phyloP scores from a whole-genome alignment of 2,329 filamentous ascomycete species.

The Leptodontidium sp. region DNA sequence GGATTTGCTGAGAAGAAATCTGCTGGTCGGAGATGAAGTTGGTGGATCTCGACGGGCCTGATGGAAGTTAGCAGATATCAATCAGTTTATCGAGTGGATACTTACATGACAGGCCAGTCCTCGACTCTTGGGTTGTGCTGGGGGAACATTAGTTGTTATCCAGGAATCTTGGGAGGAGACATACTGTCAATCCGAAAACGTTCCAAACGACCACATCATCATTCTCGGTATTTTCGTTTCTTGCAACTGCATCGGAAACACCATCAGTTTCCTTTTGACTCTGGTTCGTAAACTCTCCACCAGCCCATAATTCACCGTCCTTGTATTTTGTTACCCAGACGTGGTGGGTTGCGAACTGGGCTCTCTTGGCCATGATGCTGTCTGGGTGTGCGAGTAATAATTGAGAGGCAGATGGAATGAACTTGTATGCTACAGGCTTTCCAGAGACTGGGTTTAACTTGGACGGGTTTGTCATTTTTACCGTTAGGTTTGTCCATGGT shows the following conservation, averaged over 20 bases:
- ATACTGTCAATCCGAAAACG: conserved; percentile 78
- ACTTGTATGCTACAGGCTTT: conserved; percentile 85
- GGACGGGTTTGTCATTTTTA: conserved; percentile 87
- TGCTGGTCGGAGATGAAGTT: conserved; percentile 68
- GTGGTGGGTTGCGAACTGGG: conserved; percentile 85
- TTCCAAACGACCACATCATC: conserved; percentile 92
- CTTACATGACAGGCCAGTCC: conserved; percentile 84
- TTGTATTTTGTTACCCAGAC: conserved; percentile 89
- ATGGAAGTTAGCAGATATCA: conserved; percentile 4
- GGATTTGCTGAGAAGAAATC: conserved; percentile 66
- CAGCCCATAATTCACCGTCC: conserved; percentile 50
- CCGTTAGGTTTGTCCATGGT: conserved; percentile 67
- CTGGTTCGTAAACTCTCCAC: conserved; percentile 48
- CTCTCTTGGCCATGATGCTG: conserved; percentile 86
- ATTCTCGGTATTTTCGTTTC: conserved; percentile 89
- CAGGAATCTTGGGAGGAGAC: neutral
- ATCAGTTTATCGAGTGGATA: neutral
- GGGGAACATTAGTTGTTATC: conserved; percentile 6
- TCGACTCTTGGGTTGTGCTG: conserved; percentile 83
- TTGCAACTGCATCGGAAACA: conserved; percentile 73
- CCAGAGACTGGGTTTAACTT: conserved; percentile 83
- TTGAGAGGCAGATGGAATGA: conserved; percentile 85
- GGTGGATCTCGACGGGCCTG: conserved; percentile 79
- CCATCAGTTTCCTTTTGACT: conserved; percentile 42
- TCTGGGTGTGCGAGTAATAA: conserved; percentile 79